Evolutionary conservation across 345 rosid species (phyloP).

Genomic region (Hypericum androsaemum): DNA sequence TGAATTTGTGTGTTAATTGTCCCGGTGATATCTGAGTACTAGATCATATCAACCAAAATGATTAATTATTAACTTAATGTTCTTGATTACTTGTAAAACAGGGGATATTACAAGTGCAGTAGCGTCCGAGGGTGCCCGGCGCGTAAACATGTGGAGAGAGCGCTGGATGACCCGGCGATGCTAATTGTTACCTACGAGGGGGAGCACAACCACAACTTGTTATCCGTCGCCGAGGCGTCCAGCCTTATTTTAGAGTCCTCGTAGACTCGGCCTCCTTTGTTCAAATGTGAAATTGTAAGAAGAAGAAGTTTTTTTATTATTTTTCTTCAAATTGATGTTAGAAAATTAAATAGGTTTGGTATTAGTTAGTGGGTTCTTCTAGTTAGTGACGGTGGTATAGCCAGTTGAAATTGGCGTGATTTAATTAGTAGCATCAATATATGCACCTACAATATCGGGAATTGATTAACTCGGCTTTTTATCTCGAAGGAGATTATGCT

Average conservation of each 20-base stretch:
- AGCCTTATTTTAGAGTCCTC: slow-evolving; percentile 83
- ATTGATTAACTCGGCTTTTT: background rate
- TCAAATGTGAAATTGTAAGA: background rate
- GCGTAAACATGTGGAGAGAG: slow-evolving; percentile 3
- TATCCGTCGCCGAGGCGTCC: slow-evolving; percentile 49
- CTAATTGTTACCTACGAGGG: slow-evolving; percentile 1
- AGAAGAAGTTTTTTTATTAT: slow-evolving; percentile 6
- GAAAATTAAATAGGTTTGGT: slow-evolving; percentile 9
- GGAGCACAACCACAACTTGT: slow-evolving; percentile 15
- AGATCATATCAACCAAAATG: no score
- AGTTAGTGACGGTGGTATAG: background rate
- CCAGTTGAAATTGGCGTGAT: no score
- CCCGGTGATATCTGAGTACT: no score
- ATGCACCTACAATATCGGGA: no score
- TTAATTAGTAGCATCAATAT: no score
- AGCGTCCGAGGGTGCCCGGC: slow-evolving; percentile 3
- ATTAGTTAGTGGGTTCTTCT: no score
- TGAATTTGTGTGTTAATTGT: no score
- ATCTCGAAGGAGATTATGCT: slow-evolving; percentile 35
- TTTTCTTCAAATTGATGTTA: background rate
- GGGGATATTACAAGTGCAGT: slow-evolving; percentile 7
- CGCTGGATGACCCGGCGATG: slow-evolving; percentile 1
- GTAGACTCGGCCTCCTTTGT: slow-evolving; percentile 13
- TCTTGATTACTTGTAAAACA: background rate
- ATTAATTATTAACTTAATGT: no score